Percentiles rank a stretch among this genome's conserved stretches.
Evolutionary conservation across 2,329 filamentous ascomycete genomes (phyloP).

Genomic region (Pseudofabraea citricarpa): DNA sequence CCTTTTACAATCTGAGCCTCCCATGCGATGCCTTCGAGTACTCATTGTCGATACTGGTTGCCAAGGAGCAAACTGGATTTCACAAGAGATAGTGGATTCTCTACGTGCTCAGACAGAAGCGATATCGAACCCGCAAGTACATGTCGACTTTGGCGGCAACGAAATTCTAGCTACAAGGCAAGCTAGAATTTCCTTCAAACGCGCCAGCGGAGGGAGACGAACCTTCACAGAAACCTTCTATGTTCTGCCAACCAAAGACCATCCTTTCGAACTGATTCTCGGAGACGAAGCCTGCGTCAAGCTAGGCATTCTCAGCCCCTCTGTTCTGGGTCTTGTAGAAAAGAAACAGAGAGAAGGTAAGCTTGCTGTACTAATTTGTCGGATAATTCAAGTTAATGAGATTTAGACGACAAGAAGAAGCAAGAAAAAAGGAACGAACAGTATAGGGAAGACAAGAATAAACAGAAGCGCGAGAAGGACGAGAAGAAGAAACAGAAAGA

Average conservation of each 20-base stretch:
- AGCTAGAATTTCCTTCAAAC: too few species aligned
- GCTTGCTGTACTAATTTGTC: background rate
- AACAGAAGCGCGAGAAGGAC: background rate
- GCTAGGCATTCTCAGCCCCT: background rate
- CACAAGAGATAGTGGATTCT: too few species aligned
- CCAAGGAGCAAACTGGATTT: too few species aligned
- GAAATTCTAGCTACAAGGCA: too few species aligned
- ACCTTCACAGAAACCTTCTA: background rate
- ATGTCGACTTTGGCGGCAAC: too few species aligned
- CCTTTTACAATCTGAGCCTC: too few species aligned
- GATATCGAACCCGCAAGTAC: too few species aligned
- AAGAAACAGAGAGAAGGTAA: background rate
- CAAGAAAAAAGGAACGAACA: background rate
- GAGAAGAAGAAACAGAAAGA: background rate
- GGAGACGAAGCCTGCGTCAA: background rate
- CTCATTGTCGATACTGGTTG: too few species aligned
- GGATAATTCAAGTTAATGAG: background rate
- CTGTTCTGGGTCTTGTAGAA: background rate
- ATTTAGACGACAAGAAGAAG: background rate
- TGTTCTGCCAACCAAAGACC: background rate
- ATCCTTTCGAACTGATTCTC: background rate
- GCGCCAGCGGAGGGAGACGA: too few species aligned
- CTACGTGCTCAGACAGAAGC: too few species aligned
- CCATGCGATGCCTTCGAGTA: too few species aligned
- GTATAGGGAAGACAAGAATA: background rate